A percentile compares a stretch with the other conserved stretches of the same genome.
Evolutionary conservation across 2,329 filamentous ascomycete genomes (phyloP).

Genomic region (Hypoxylon sp.): DNA sequence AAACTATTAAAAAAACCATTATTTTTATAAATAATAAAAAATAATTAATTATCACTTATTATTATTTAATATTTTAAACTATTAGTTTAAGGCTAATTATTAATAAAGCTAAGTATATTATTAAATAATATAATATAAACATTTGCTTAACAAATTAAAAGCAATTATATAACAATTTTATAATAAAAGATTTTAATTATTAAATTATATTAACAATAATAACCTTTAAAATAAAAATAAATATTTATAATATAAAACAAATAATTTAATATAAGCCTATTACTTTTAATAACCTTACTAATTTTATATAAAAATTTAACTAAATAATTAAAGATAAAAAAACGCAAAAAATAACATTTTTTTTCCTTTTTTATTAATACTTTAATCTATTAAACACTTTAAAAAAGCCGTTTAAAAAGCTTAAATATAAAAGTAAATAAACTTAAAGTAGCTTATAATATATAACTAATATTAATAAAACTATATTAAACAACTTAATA

Average conservation of each 20-base stretch:
- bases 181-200: constrained; percentile 1
- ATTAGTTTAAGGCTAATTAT: constrained; percentile 1
- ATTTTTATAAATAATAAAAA: constrained; percentile 12
- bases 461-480: too few relatives aligned
- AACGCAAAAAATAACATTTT: not conserved
- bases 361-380: constrained; percentile 17
- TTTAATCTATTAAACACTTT: not conserved
- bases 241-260: constrained; percentile 12
- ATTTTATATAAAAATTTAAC: constrained; percentile 14
- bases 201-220: constrained; percentile 15
- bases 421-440: not conserved
- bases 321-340: constrained; percentile 7
- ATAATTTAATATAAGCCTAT: constrained; percentile 9
- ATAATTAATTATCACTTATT: not conserved
- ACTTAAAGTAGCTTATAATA: too few relatives aligned
- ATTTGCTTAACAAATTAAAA: not conserved
- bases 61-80: constrained; percentile 8
- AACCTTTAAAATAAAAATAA: constrained; percentile 5
- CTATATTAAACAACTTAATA: too few relatives aligned
- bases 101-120: not conserved
- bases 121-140: constrained; percentile 14
- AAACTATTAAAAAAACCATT: constrained; percentile 7
- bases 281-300: not conserved
- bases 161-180: constrained; percentile 15
- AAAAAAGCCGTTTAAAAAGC: not conserved